A percentile compares a stretch with the other conserved stretches of the same genome.
These are phyloP conservation scores for Russula ochroleuca DNA, from an alignment of 768 basidiomycete species.

Conservation along the genomic window DNA sequence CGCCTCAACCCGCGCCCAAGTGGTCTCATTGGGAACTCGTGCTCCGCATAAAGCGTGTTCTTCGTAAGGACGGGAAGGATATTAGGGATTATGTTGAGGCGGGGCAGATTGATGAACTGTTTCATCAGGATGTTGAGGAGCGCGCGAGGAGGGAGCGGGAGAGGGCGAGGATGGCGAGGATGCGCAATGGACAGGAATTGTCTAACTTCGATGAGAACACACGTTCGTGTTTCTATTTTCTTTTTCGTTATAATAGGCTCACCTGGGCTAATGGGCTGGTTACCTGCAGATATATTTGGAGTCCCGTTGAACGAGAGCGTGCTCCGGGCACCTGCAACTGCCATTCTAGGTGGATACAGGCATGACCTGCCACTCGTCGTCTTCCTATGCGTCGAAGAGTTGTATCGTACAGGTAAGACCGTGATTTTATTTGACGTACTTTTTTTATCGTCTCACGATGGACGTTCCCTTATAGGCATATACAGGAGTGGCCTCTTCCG, in stretches of 20 bases:
- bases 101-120: constrained; percentile 18
- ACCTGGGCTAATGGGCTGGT: neutral
- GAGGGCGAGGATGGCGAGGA: constrained; percentile 11
- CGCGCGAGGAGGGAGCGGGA: constrained; percentile 21
- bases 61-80: constrained; percentile 20
- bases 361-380: constrained; percentile 41
- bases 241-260: neutral
- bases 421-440: neutral
- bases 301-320: constrained; percentile 37
- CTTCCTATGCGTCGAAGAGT: constrained; percentile 43
- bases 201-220: constrained; percentile 4
- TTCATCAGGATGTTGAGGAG: constrained; percentile 18
- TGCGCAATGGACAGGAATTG: constrained; percentile 15
- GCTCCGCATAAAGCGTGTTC: constrained; percentile 19
- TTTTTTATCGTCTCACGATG: neutral
- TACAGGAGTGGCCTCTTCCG: constrained; percentile 44
- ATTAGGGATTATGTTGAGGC: constrained; percentile 24
- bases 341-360: constrained; percentile 37
- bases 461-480: constrained; percentile 35
- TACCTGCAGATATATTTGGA: constrained; percentile 37
- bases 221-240: neutral
- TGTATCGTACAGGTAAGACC: constrained; percentile 42
- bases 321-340: constrained; percentile 34
- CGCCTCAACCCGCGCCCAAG: constrained; percentile 18
- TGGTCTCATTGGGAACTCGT: constrained; percentile 22